Percentiles rank a stretch among this genome's conserved stretches.
phyloP scores from a whole-genome alignment of 1,284 basidiomycete species.

The Trichosporon sp. region DNA sequence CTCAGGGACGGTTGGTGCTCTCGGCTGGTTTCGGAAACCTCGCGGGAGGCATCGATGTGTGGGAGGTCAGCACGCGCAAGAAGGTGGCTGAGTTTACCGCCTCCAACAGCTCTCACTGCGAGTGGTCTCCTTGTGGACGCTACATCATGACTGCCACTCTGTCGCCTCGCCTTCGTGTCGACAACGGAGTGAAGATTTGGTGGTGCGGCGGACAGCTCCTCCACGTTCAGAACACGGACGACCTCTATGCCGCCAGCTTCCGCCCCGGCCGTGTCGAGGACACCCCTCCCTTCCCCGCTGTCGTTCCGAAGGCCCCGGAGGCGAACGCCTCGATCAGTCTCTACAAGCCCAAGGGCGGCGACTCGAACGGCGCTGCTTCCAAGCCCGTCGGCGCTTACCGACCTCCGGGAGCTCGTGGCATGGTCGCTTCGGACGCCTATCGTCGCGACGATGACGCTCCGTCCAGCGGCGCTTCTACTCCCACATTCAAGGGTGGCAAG shows the following conservation, averaged over 20 bases:
- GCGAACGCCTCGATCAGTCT: slow-evolving; percentile 59
- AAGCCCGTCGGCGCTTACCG: slow-evolving; percentile 77
- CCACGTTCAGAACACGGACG: slow-evolving; percentile 75
- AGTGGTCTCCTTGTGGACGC: slow-evolving; percentile 92
- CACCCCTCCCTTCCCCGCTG: slow-evolving; percentile 64
- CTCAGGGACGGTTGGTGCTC: slow-evolving; percentile 80
- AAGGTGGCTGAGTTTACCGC: slow-evolving; percentile 78
- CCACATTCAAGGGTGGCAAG: slow-evolving; percentile 56
- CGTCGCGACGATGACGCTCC: slow-evolving; percentile 70
- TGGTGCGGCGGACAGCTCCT: slow-evolving; percentile 82
- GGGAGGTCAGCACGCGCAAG: slow-evolving; percentile 77
- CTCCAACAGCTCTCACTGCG: slow-evolving; percentile 85
- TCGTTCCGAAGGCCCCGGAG: slow-evolving; percentile 68
- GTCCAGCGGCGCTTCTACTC: slow-evolving; percentile 49
- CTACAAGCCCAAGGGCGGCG: slow-evolving; percentile 22
- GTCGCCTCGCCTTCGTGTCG: slow-evolving; percentile 87
- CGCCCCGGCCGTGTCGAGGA: slow-evolving; percentile 64
- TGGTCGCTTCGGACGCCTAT: slow-evolving; percentile 75
- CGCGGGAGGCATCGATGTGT: slow-evolving; percentile 85
- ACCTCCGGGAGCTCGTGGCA: slow-evolving; percentile 84
- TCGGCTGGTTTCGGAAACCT: slow-evolving; percentile 95
- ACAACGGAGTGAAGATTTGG: slow-evolving; percentile 95
- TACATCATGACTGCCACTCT: slow-evolving; percentile 91
- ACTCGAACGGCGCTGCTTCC: slow-evolving; percentile 46
- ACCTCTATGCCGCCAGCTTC: slow-evolving; percentile 81